Conservation (phyloP, 2,329 filamentous ascomycete genomes). For the Colletotrichum ledebouriae region DNA sequence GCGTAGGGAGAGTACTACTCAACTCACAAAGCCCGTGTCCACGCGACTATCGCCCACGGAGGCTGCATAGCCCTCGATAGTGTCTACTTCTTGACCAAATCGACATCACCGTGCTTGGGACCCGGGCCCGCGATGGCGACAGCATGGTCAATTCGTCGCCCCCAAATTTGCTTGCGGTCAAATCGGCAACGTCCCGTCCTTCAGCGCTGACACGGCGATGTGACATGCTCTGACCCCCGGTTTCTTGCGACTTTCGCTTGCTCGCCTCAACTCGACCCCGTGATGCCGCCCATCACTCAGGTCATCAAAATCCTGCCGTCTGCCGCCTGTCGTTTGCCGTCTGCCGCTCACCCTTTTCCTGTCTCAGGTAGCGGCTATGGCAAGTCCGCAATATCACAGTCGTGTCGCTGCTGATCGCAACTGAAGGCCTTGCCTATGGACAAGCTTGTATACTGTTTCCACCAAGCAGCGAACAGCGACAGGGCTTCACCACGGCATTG, state of each 20-base stretch:
- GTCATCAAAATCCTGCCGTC: constrained; percentile 18
- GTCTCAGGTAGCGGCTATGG: constrained; percentile 11
- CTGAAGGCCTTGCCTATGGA: not conserved
- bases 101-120: constrained; percentile 24
- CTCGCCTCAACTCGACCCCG: constrained; percentile 46
- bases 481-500: constrained; percentile 22
- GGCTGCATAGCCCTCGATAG: constrained; percentile 40
- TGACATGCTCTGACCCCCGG: constrained; percentile 42
- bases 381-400: constrained; percentile 9
- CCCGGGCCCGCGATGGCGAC: constrained; percentile 35
- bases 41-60: constrained; percentile 36
- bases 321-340: constrained; percentile 24
- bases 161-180: constrained; percentile 38
- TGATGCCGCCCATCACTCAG: constrained; percentile 47
- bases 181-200: constrained; percentile 40
- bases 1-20: not conserved
- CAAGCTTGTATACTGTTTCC: not conserved
- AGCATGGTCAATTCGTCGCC: constrained; percentile 36
- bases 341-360: not conserved
- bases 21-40: constrained; percentile 31
- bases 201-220: constrained; percentile 44
- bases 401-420: constrained; percentile 26
- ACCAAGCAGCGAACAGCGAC: constrained; percentile 19
- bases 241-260: constrained; percentile 21
- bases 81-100: constrained; percentile 26